Conservation (phyloP, 441 rosid genomes). For the Melastoma candidum region DNA sequence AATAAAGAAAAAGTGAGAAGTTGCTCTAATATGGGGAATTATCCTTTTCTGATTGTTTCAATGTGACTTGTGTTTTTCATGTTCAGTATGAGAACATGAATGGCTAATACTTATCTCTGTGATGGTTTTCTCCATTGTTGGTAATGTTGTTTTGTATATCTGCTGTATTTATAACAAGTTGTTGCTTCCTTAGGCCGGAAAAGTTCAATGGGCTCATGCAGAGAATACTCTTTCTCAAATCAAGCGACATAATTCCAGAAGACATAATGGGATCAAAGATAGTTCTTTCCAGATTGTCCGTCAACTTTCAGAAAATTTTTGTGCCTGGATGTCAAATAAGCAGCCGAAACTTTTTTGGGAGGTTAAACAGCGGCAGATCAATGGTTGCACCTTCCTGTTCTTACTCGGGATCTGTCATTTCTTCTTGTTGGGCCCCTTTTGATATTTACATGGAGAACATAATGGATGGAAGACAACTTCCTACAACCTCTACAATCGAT, state of each 20-base stretch:
- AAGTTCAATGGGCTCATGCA: conserved; percentile 41
- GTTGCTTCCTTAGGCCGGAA: conserved; percentile 38
- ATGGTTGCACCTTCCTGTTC: conserved; percentile 25
- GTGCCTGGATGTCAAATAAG: conserved; percentile 31
- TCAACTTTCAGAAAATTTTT: conserved; percentile 28
- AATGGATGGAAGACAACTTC: conserved; percentile 52
- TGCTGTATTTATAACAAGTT: neutral
- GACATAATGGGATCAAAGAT: conserved; percentile 26
- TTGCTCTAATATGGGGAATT: no score
- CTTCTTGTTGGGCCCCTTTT: conserved; percentile 49
- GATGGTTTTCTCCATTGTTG: neutral
- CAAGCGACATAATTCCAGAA: conserved; percentile 26
- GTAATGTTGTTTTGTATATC: conserved; percentile 6
- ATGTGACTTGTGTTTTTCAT: no score
- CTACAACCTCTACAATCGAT: conserved; percentile 32
- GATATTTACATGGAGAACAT: conserved; percentile 55
- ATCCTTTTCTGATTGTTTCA: no score
- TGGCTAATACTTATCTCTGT: no score
- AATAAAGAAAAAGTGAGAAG: no score
- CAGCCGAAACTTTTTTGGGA: conserved; percentile 24
- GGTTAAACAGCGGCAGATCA: conserved; percentile 27
- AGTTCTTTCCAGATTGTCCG: conserved; percentile 28
- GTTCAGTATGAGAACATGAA: no score
- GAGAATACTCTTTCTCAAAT: conserved; percentile 37
- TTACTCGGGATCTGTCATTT: conserved; percentile 25